Base-by-base conservation (phyloP, 257 asterid species). In the Petunia axillaris region DNA sequence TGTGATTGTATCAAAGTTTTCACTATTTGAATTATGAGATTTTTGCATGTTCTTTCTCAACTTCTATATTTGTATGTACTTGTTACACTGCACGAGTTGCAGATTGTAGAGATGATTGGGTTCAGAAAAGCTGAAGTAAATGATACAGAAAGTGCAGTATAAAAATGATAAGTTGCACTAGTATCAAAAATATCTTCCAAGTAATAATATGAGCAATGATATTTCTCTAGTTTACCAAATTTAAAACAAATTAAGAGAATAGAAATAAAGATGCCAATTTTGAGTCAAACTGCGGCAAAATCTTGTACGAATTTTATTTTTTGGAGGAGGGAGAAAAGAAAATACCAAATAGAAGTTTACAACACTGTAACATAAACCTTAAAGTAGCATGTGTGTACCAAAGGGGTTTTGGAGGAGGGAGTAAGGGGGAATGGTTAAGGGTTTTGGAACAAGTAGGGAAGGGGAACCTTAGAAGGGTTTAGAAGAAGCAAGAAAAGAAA, bases 71-170 rank as follows among this genome's bases (percentile, higher is more conserved):
- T 80, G 71, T 73, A 25, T 62, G 58, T 71, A 41, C 50, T 77
- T 71, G 67, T 84, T 77, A 70, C 25, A 25, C 80, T 80, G 81
- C 66, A 67, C 63, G 66, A 54, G 64, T 59, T 9, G 80, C 77
- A 50, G 82, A 11, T 16, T 68, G 60, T 16, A 54, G 60, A 54
- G 6, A 54, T 54, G 14, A 41, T 68, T 68, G 57, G 8, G 40
- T 57, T n/a, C n/a, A 68, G 10, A 70, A 67, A 43, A 3, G 75
- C 54, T 15, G 75, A 66, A 66, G 75, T 13, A 66, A 44, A 14
- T 44, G 58, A 37, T 36, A 10, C 37, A 6, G 3, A 63, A 25
- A 10, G 16, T 37, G 44, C 16, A 9, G 68, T 37, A 59, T 6
- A 59, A 59, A 59, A 6, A 15, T 59, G 25, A 25, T 25, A 8